Base-by-base conservation (phyloP, 177 flowering plant species). In the Telopea speciosissima region DNA sequence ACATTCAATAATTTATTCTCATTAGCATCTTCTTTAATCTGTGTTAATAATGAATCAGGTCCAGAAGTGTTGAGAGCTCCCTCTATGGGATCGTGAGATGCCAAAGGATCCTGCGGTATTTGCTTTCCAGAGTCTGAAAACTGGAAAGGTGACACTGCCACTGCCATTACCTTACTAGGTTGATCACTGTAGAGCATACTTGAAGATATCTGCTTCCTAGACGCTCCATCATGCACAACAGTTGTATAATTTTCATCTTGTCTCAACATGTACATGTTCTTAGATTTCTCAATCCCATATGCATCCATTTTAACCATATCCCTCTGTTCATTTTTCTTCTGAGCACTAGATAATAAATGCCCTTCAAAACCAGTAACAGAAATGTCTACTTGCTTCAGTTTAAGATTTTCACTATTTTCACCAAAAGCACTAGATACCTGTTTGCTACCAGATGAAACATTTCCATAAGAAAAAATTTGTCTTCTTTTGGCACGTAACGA, bases 291-390 rank as follows among this genome's bases (percentile, higher is more conserved):
- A 64, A 59, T n/a, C 62, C 33, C 62, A 68, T 13, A 40, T 42
- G 36, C 61, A 68, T 77, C 75, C 40, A 58, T 70, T 67, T 62
- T 69, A 67, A 60, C 63, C 25, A 56, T 23, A 68, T 28, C 76
- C 42, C 65, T 64, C 24, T 33, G 23, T 65, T 66, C 62, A 1
- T 13, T 67, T 24, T 75, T 67, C 68, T 69, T 72, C 65, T 25
- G 59, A 75, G 66, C 71, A 68, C 60, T 60, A 74, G 56, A 73
- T 31, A 64, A 73, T 22, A 77, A 74, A 24, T 74, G 73, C 24
- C 75, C 77, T 63, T 78, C 81, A 65, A 79, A 73, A 70, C 70
- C 73, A 72, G 60, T 62, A 60, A 70, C 67, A 17, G 83, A 85
- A 68, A 58, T 63, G 72, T 67, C 82, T 31, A 72, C 49, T 62